These are phyloP conservation scores for Paramyrothecium sp. DNA, from an alignment of 2,329 filamentous ascomycete species.

Conservation along the genomic window DNA sequence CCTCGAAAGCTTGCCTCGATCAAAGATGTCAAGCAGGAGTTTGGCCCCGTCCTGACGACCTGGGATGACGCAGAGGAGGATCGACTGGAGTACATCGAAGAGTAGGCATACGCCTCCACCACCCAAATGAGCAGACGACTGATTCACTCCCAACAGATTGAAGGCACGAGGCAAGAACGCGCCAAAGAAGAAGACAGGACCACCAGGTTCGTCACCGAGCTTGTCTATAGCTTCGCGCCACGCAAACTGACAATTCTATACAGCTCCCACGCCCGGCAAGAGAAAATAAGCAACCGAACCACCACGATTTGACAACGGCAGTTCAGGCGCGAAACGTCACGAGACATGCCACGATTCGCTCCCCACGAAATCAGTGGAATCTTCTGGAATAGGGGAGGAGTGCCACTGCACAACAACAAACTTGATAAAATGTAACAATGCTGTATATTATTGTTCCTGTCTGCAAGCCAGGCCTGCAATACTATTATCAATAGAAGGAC, in stretches of 20 bases:
- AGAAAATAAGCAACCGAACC: constrained; percentile 21
- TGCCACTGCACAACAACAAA: no score
- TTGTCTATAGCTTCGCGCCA: background rate
- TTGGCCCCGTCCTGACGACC: constrained; percentile 64
- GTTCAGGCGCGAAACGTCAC: no score
- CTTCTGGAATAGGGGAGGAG: no score
- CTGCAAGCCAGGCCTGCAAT: no score
- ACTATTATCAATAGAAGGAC: no score
- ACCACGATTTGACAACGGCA: no score
- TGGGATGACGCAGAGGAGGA: constrained; percentile 78
- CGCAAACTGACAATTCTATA: constrained; percentile 8
- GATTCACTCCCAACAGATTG: constrained; percentile 47
- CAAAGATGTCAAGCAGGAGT: constrained; percentile 69
- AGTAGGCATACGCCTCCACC: constrained; percentile 40
- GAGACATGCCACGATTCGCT: no score
- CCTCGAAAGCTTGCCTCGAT: constrained; percentile 72
- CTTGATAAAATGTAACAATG: no score
- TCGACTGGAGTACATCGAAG: constrained; percentile 71
- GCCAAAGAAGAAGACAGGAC: constrained; percentile 80
- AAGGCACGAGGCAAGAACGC: constrained; percentile 82
- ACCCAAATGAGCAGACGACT: constrained; percentile 15
- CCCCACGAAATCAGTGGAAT: no score
- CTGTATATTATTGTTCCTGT: no score
- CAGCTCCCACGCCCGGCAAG: constrained; percentile 26
- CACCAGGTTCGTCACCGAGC: constrained; percentile 28